phyloP scores from a whole-genome alignment of 2,329 filamentous ascomycete genomes.

The Ascochyta viciae-villosae region DNA sequence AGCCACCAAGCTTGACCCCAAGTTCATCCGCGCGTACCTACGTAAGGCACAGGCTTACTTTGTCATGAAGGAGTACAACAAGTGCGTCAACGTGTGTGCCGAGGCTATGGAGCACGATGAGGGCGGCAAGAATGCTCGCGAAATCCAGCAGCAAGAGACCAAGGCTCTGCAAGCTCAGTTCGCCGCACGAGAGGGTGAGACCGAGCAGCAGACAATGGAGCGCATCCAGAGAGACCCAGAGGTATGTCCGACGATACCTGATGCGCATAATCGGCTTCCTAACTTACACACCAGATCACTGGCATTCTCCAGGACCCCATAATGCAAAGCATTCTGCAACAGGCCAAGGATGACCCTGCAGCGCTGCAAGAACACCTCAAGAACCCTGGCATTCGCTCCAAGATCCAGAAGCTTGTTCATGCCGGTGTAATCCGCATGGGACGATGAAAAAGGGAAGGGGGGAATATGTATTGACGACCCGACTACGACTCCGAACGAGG shows the following conservation, averaged over 20 bases:
- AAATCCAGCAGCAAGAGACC: constrained; percentile 93
- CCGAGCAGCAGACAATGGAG: constrained; percentile 93
- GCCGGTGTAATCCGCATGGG: constrained; percentile 89
- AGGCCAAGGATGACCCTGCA: constrained; percentile 91
- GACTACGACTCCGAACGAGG: constrained; percentile 20
- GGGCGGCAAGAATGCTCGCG: constrained; percentile 80
- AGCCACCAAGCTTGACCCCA: constrained; percentile 88
- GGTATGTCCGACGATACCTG: constrained; percentile 60
- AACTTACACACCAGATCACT: constrained; percentile 68
- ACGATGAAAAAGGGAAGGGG: constrained; percentile 42
- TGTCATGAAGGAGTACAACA: constrained; percentile 98
- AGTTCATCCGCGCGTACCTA: constrained; percentile 95
- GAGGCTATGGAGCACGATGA: constrained; percentile 81
- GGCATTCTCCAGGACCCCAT: constrained; percentile 91
- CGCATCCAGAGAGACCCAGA: constrained; percentile 90
- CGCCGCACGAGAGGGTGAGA: constrained; percentile 88
- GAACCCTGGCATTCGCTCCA: constrained; percentile 82
- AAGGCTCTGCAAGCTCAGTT: constrained; percentile 94
- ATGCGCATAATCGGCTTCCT: neutral
- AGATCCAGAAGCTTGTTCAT: constrained; percentile 94
- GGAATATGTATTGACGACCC: constrained; percentile 4
- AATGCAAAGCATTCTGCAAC: constrained; percentile 97
- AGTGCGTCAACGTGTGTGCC: constrained; percentile 86
- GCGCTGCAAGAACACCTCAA: constrained; percentile 97
- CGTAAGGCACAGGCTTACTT: constrained; percentile 95